Percentiles rank a stretch among this genome's conserved stretches.
These are phyloP conservation scores for Pyrenula massariospora DNA, from an alignment of 495 filamentous ascomycete genomes.

Conservation along the genomic window DNA sequence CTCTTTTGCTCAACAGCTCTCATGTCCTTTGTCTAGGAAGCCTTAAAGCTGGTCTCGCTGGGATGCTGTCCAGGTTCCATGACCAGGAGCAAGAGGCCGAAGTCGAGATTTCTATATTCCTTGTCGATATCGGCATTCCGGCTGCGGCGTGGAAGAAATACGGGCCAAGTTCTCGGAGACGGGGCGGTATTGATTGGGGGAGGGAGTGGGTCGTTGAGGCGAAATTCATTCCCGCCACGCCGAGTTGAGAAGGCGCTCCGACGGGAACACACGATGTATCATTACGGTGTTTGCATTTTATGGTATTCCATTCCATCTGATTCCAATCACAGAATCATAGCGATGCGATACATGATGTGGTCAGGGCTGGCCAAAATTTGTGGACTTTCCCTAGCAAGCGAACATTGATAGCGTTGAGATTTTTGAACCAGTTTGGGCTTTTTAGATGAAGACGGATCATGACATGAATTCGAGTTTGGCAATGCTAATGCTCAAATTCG, in stretches of 20 bases:
- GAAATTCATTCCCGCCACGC: not conserved
- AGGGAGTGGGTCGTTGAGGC: conserved; percentile 64
- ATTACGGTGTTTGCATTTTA: too few species aligned
- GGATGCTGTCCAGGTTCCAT: conserved; percentile 52
- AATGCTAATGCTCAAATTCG: too few species aligned
- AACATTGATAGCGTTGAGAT: too few species aligned
- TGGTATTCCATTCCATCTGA: too few species aligned
- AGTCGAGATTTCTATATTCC: conserved; percentile 56
- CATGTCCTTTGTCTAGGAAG: conserved; percentile 74
- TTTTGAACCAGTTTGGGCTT: too few species aligned
- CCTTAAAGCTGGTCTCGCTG: conserved; percentile 71
- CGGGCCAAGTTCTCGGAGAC: conserved; percentile 48
- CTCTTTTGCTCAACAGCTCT: conserved; percentile 60
- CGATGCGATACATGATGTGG: too few species aligned
- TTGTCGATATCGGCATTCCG: conserved; percentile 79
- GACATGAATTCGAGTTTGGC: too few species aligned
- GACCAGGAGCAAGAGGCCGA: conserved; percentile 8
- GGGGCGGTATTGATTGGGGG: conserved; percentile 76
- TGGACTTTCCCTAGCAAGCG: too few species aligned
- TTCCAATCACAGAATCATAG: too few species aligned
- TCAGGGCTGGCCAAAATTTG: too few species aligned
- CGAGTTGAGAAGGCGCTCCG: not conserved
- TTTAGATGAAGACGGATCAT: too few species aligned
- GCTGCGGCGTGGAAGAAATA: conserved; percentile 78
- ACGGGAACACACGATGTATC: too few species aligned